phyloP scores from a whole-genome alignment of 768 basidiomycete species.

The Dioszegia aurantiaca region DNA sequence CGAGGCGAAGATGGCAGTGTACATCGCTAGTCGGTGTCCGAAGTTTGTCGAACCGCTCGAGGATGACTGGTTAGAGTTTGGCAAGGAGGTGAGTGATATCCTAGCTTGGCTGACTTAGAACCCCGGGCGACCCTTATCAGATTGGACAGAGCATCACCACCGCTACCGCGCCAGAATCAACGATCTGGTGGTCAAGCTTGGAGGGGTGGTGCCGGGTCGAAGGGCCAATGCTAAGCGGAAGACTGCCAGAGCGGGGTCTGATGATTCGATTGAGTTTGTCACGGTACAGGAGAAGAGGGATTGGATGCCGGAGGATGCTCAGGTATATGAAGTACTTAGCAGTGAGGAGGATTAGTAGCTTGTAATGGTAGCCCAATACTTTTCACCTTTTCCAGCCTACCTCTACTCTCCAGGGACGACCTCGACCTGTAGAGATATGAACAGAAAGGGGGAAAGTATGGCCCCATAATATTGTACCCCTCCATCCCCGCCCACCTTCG shows the following conservation, averaged over 20 bases:
- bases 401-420: too few relatives aligned
- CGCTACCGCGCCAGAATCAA: conserved; percentile 16
- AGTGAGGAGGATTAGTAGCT: neutral
- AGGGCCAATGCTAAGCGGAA: neutral
- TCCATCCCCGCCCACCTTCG: too few relatives aligned
- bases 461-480: too few relatives aligned
- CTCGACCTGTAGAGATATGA: too few relatives aligned
- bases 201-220: conserved; percentile 1
- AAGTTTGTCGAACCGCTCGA: neutral
- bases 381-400: too few relatives aligned
- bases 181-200: conserved; percentile 10
- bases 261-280: conserved; percentile 12
- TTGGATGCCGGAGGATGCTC: neutral
- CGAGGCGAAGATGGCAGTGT: conserved; percentile 22
- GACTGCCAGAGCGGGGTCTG: neutral
- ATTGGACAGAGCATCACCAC: conserved; percentile 17
- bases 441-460: too few relatives aligned
- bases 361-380: too few relatives aligned
- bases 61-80: conserved; percentile 20
- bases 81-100: conserved; percentile 11
- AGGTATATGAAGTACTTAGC: neutral
- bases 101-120: conserved; percentile 10
- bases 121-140: conserved; percentile 6
- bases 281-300: conserved; percentile 1
- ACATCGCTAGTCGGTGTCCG: conserved; percentile 18